A percentile compares a stretch with the other conserved stretches of the same genome.
phyloP scores from a whole-genome alignment of 139 green algal genomes.

The Chlamydomonas sp. region DNA sequence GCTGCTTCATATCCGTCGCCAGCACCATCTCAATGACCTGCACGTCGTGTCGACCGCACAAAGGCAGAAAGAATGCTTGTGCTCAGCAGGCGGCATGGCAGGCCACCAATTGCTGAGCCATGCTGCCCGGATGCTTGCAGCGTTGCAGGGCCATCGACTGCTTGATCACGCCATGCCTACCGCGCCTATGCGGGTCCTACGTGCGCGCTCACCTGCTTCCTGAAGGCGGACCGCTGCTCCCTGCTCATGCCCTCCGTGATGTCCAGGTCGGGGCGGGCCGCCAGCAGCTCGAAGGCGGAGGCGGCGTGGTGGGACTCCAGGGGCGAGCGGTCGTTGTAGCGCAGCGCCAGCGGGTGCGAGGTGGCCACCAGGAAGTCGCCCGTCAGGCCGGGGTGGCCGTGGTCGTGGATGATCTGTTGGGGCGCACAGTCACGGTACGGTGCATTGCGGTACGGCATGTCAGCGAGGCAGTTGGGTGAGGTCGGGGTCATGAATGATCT shows the following conservation, averaged over 20 bases:
- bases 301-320: conserved; percentile 51
- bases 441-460: too few relatives aligned
- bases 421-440: too few relatives aligned
- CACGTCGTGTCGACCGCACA: background rate
- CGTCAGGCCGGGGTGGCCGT: conserved; percentile 54
- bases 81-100: too few relatives aligned
- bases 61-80: too few relatives aligned
- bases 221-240: conserved; percentile 3
- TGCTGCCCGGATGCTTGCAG: too few relatives aligned
- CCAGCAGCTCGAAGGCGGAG: conserved; percentile 34
- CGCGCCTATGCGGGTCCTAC: background rate
- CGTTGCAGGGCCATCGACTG: too few relatives aligned
- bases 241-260: conserved; percentile 37
- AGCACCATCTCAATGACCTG: conserved; percentile 44
- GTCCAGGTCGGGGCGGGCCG: conserved; percentile 33
- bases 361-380: conserved; percentile 64
- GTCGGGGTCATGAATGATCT: background rate
- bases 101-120: too few relatives aligned
- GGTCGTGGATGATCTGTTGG: conserved; percentile 52
- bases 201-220: conserved; percentile 16
- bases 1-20: conserved; percentile 65
- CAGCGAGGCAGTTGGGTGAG: background rate
- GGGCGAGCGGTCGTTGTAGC: conserved; percentile 51
- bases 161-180: too few relatives aligned
- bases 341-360: conserved; percentile 44